Conservation (phyloP, 768 basidiomycete species). For the Infundibulicybe gibba region DNA sequence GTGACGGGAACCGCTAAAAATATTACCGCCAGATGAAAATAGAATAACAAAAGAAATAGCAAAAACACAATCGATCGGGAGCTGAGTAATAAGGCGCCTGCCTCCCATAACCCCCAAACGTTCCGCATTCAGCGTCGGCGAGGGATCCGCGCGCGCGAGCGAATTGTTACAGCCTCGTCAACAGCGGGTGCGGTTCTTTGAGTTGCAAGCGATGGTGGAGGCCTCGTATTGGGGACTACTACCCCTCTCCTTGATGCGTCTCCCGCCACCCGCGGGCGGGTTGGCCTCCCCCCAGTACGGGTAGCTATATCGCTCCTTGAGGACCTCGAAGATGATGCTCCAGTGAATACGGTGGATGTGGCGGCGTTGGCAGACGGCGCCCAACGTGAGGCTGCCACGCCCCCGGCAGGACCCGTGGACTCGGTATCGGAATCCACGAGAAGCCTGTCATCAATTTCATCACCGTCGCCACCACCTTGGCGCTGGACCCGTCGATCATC, state of each 20-base stretch:
- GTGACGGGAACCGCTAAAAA: neutral
- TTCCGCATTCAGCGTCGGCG: too few relatives aligned
- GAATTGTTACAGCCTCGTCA: too few relatives aligned
- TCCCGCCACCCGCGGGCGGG: neutral
- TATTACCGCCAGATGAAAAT: too few relatives aligned
- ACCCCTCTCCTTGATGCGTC: neutral
- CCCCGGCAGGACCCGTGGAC: constrained; percentile 14
- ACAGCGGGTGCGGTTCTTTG: too few relatives aligned
- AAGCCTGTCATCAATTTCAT: constrained; percentile 1
- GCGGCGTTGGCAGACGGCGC: constrained; percentile 10
- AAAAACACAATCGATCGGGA: too few relatives aligned
- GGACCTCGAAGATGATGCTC: constrained; percentile 8
- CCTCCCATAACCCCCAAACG: too few relatives aligned
- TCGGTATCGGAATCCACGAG: constrained; percentile 11
- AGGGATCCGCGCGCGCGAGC: too few relatives aligned
- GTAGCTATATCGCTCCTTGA: neutral
- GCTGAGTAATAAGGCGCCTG: too few relatives aligned
- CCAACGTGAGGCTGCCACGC: constrained; percentile 29
- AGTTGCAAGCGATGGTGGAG: too few relatives aligned
- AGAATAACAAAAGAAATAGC: too few relatives aligned
- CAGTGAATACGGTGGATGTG: constrained; percentile 6
- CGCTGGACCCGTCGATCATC: constrained; percentile 12
- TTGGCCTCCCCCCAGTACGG: constrained; percentile 2
- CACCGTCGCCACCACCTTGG: constrained; percentile 11
- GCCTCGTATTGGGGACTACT: neutral